Base-by-base conservation (phyloP, 2,329 filamentous ascomycete species). In the Tetracladium maxilliforme region DNA sequence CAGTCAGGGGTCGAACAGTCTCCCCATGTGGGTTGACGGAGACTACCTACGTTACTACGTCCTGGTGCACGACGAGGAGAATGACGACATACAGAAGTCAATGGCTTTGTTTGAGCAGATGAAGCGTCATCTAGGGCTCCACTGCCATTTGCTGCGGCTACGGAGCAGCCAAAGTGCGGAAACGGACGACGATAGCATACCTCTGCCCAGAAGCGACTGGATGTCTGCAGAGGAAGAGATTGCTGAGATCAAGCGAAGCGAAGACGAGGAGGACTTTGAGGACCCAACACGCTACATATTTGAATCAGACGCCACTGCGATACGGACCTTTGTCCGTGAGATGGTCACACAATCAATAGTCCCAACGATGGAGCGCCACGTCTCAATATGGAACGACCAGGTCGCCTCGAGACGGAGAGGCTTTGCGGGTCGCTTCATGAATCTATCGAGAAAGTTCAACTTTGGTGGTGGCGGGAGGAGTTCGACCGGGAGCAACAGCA, bases 31-130 rank as follows among this genome's bases (percentile, higher is more conserved):
- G 79, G 79, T 94, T 1, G 76, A 92, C 43, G 76, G 79, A 16
- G 84, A 95, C 33, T 98, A 90, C 47, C 58, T 98, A 34, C 70
- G 90, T 34, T 98, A 98, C 50, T 98, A 98, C 50, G 81, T 98
- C 10, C 60, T 98, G 21, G 77, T 98, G 11, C 90, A 98, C 42
- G 90, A 98, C 39, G 92, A 98, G 52, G 90, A 98, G 44, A 73
- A 72, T 32, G 87, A 93, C 43, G 86, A 98, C 45, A 92, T 95
- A 32, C 70, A 71, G 19, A 79, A 84, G 50, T 92, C 86, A 9
- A 87, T 87, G 49, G 70, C 73, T 11, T 60, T 95, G 15, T 98
- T 93, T 49, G 90, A 98, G 39, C 83, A 94, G 49, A 98, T 98
- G 92, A 98, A 95, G 52, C 73, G 90, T n/a, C 83, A 94, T 51